Evolutionary conservation across 78 protist genomes (phyloP).

Genomic region (Anaeramoeba flamelloides): DNA sequence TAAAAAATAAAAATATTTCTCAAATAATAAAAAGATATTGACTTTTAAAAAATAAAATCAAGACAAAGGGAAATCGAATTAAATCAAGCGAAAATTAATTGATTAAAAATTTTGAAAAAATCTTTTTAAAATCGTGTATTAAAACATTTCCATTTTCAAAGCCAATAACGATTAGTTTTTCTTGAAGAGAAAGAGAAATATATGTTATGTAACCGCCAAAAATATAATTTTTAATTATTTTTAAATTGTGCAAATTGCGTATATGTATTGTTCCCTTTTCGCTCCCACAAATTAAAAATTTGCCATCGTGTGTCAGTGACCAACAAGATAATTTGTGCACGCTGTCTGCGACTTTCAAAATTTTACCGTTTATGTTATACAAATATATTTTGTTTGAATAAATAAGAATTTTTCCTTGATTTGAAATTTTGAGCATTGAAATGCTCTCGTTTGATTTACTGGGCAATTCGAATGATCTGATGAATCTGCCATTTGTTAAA

Average conservation of each 20-base stretch:
- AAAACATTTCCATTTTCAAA: too few species aligned
- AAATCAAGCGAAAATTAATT: too few species aligned
- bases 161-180: too few species aligned
- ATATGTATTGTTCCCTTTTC: not conserved
- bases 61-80: too few species aligned
- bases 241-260: not conserved
- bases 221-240: not conserved
- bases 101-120: too few species aligned
- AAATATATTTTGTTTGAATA: not conserved
- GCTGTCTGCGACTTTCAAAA: not conserved
- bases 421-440: not conserved
- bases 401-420: not conserved
- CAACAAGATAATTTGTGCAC: not conserved
- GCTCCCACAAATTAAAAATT: not conserved
- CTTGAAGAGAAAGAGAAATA: too few species aligned
- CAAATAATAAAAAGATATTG: too few species aligned
- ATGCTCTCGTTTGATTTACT: not conserved
- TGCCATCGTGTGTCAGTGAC: not conserved
- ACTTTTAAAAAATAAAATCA: too few species aligned
- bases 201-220: too few species aligned
- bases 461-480: not conserved
- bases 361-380: not conserved
- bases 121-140: too few species aligned
- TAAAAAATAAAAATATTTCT: too few species aligned
- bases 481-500: not conserved